Base-by-base conservation (phyloP, 2,329 filamentous ascomycete species). In the Drechslerella coelobrocha region DNA sequence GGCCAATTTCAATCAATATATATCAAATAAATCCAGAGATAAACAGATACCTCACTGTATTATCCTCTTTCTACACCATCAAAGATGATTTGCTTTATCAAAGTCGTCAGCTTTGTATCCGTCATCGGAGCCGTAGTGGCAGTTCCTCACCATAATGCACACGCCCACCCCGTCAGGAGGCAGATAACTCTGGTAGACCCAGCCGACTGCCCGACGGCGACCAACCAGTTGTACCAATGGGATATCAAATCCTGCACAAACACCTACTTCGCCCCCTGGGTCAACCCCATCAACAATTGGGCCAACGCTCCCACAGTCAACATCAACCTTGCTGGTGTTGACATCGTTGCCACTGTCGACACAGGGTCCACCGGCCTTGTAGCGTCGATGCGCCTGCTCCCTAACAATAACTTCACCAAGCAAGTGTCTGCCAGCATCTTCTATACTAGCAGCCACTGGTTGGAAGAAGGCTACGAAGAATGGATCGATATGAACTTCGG, bases 391-490 rank as follows among this genome's bases (percentile, higher is more conserved):
- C 17, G 12, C 17, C 51, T 61, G 12, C 61, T 68, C 50, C 56
- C 63, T 1, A 56, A 57, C 26, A 24, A 45, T 17, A 68, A 47
- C 24, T 68, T 68, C 26, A 68, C 63, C 29, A 48, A 45, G 17
- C 19, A 53, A n/a, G 24, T 55, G 10, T 29, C 39, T n/a, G 39
- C 63, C 5, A 60, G 59, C 19, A 61, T 68, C 51, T 61, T 61
- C 27, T 68, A 68, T 43, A 61, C 29, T 17, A 68, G 63, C 23
- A 68, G 63, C 31, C 63, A 68, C 45, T 68, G 63, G 63, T 56
- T 68, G 43, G 63, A 68, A 43, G 63, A 68, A 53, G 63, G 63
- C 7, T 68, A 68, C 26, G 63, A 61, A 61, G 63, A 68, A 56
- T 68, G 56, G 63, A 56, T 68, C 31, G 56, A 68, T 48, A 61